Evolutionary conservation across 352 stramenopile species (phyloP), one percentile per base, ranked within the genome.

Genomic region (Globisporangium solare): DNA sequence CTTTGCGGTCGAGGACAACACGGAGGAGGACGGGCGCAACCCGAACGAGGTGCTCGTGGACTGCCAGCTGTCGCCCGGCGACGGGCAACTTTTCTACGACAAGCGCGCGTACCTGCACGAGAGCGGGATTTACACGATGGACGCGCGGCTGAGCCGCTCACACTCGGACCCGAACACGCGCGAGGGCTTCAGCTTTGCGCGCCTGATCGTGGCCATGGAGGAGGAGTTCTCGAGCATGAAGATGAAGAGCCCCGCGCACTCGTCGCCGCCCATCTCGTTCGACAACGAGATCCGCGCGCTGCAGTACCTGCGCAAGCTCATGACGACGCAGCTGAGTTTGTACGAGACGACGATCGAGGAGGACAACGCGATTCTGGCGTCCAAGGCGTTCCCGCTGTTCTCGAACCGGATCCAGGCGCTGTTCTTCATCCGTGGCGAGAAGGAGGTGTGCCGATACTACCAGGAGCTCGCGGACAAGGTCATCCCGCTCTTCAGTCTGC

Each of bases 1-100:
- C 43, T 99, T 99, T 73, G 94, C 97, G 14, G 96, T 99, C 6
- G 96, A 99, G 72, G 87, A 98, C 68, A 99, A 99, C 71, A 94
- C 89, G 21, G 97, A 99, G 73, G 78, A 97, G 43, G 97, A 99
- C 71, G 96, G 96, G 0, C 96, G 97, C 65, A 99, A 98, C 87
- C 96, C 96, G 21, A 99, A 99, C 83, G 97, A 99, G 73, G 95
- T 99, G 49, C 83, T 92, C 63, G 80, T 94, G 11, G 80, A 91
- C 48, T 71, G 94, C n/a, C 74, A 93, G 61, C 65, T 95, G n/a
- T 55, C 70, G 5, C 60, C 69, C 1, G 55, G 61, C 0, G 82
- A 89, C 52, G 79, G 78, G 10, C 78, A 88, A 60, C 78, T 92
- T 27, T 92, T 86, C 60, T 94, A 89, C 64, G 79, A 92, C 70